phyloP scores from a whole-genome alignment of 2,329 filamentous ascomycete genomes.

The Fusarium setosum region DNA sequence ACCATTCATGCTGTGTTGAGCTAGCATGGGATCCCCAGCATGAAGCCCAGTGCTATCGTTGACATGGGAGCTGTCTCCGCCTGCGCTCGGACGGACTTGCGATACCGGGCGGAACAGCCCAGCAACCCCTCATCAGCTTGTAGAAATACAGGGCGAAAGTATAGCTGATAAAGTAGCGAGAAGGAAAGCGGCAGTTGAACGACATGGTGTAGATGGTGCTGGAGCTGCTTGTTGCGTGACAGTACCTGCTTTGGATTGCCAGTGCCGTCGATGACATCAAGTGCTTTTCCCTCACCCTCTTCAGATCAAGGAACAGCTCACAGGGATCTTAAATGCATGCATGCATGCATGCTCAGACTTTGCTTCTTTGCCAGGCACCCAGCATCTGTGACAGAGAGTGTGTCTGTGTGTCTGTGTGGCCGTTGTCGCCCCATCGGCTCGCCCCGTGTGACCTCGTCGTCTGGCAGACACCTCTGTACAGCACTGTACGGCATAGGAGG shows the following conservation, averaged over 20 bases:
- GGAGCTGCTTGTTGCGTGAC: background rate
- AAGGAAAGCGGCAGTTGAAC: background rate
- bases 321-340: background rate
- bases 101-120: conserved; percentile 9
- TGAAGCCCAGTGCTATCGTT: conserved; percentile 1
- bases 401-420: conserved; percentile 3
- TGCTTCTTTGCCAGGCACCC: background rate
- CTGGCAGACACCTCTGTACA: background rate
- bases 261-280: background rate
- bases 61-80: conserved; percentile 18
- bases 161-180: background rate
- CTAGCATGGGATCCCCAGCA: conserved; percentile 17
- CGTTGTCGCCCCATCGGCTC: conserved; percentile 5
- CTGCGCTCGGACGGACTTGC: conserved; percentile 28
- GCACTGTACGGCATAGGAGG: background rate
- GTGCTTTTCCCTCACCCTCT: background rate
- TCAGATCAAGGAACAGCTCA: background rate
- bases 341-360: background rate
- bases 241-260: background rate
- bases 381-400: background rate
- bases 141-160: conserved; percentile 1
- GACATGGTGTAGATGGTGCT: background rate
- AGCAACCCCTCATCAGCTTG: conserved; percentile 11
- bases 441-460: conserved; percentile 1
- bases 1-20: conserved; percentile 23